Evolutionary conservation across 768 basidiomycete species (phyloP).

Genomic region (Tubosaeta brunneosetosa): DNA sequence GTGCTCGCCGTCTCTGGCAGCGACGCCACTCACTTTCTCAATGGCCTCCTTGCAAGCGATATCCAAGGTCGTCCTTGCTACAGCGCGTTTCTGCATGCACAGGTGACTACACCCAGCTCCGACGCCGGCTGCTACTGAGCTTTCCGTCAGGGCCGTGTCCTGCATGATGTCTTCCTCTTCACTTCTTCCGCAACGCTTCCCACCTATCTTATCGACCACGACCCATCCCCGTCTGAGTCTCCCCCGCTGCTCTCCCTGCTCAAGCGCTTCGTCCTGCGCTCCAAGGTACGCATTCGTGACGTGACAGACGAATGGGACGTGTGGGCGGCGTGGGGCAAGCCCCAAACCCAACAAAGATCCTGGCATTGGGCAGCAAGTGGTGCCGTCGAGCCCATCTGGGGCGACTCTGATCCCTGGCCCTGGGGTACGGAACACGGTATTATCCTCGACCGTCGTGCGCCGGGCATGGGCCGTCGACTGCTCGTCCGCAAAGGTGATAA

Average conservation of each 20-base stretch:
- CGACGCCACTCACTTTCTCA: conserved; percentile 77
- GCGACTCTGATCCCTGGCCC: conserved; percentile 41
- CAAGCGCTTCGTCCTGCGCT: conserved; percentile 81
- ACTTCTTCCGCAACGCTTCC: conserved; percentile 45
- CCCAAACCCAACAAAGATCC: conserved; percentile 35
- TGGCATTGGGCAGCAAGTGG: conserved; percentile 68
- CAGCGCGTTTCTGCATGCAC: conserved; percentile 73
- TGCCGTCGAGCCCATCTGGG: conserved; percentile 75
- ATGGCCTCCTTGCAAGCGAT: conserved; percentile 62
- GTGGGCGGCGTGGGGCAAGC: conserved; percentile 73
- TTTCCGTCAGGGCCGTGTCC: conserved; percentile 67
- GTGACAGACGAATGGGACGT: conserved; percentile 74
- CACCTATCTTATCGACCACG: conserved; percentile 69
- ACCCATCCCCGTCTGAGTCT: conserved; percentile 56
- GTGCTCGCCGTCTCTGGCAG: conserved; percentile 76
- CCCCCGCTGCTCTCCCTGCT: conserved; percentile 63
- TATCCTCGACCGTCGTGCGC: conserved; percentile 61
- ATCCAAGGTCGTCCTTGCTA: conserved; percentile 53
- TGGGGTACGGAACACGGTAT: conserved; percentile 56
- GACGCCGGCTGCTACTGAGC: background rate
- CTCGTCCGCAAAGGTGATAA: conserved; percentile 63
- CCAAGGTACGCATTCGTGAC: conserved; percentile 81
- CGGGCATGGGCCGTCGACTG: conserved; percentile 74
- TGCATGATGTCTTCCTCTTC: conserved; percentile 87
- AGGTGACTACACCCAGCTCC: conserved; percentile 41